Evolutionary conservation across 2,329 filamentous ascomycete species (phyloP).

Genomic region (Penicillium freii): DNA sequence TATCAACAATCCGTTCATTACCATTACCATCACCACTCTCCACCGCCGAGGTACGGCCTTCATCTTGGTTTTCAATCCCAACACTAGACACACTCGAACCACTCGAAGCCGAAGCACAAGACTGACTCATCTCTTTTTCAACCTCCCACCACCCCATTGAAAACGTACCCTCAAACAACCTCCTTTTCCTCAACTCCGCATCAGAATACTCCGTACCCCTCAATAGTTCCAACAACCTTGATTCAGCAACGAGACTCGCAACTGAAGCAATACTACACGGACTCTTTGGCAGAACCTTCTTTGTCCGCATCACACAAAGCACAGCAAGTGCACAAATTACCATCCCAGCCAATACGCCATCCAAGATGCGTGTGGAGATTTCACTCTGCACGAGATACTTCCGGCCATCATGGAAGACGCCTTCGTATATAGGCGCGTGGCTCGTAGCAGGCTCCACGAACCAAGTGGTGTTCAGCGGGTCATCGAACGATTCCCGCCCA

Average conservation of each 20-base stretch:
- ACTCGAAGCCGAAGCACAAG: background rate
- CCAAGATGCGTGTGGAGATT: constrained; percentile 21
- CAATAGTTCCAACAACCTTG: background rate
- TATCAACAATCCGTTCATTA: background rate
- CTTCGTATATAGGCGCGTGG: background rate
- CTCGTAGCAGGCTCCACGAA: background rate
- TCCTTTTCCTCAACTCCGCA: background rate
- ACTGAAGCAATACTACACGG: constrained; percentile 29
- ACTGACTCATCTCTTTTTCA: background rate
- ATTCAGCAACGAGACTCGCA: constrained; percentile 9
- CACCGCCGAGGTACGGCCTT: background rate
- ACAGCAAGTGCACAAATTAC: constrained; percentile 16
- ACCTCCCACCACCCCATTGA: background rate
- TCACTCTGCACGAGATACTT: constrained; percentile 21
- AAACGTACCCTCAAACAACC: background rate
- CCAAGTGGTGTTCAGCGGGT: background rate
- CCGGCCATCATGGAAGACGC: background rate
- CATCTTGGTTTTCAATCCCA: background rate
- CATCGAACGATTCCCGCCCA: background rate
- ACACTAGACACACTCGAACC: background rate
- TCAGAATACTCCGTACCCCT: background rate
- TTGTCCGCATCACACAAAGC: constrained; percentile 14
- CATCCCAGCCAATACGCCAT: constrained; percentile 21
- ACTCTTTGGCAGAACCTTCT: constrained; percentile 25
- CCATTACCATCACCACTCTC: background rate